Base-by-base conservation (phyloP, 2,329 filamentous ascomycete species). In the Cordyceps fumosorosea region DNA sequence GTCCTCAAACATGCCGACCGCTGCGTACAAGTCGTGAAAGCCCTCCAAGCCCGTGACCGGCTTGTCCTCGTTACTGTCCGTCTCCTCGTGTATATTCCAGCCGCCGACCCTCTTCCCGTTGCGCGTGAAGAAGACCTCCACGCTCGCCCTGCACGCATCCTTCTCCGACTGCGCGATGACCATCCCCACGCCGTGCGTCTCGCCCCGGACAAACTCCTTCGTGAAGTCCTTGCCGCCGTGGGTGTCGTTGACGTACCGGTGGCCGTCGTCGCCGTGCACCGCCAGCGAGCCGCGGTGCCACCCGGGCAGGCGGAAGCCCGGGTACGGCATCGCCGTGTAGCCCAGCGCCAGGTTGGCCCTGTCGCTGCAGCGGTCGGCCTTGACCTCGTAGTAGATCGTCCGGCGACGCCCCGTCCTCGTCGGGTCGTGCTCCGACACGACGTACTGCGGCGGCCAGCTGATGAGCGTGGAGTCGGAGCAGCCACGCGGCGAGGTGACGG, bases 191-290 rank as follows among this genome's bases (percentile, higher is more conserved):
- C 90, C 90, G 11, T 90, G 80, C 5, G 84, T 86, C 67, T 91
- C 84, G 18, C 87, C 88, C 0, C 75, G 74, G n/a, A 75, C 72
- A 70, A 92, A 92, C 5, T 85, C 79, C 11, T 71, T 67, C 0
- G 86, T 86, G 65, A 93, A 93, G 62, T 85, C 79, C 65, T 84
- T 83, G 20, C 90, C 90, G 24, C 90, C 90, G 78, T 83, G 89
- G 8, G 81, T 80, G 71, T 93, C 88, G 70, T 92, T 91, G 68
- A 91, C 80, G 71, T 89, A 95, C 72, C 83, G 83, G 68, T 88
- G 82, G 0, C 90, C 90, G 72, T 93, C 90, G 72, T 93, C 90
- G 53, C 88, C 86, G 71, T 93, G 90, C n/a, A 93, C 84, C 1
- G 81, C 90, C 16, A 93, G 69, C 65, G 85, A 88, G 20, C 84